phyloP scores from a whole-genome alignment of 805 yeast species.

The Barnettozyma vustinii region DNA sequence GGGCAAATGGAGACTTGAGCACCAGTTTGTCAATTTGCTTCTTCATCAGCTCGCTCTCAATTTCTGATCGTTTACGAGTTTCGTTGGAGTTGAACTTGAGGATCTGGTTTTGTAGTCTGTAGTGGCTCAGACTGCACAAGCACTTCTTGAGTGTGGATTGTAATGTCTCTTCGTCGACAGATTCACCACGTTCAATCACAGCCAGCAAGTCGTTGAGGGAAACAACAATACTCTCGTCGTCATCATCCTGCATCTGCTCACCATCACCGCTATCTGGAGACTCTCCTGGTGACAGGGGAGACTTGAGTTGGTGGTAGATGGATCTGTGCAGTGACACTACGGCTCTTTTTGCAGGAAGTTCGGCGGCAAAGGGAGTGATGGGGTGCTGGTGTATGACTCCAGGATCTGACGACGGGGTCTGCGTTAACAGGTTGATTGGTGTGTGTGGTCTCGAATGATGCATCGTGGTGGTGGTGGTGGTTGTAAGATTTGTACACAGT shows the following conservation, averaged over 20 bases:
- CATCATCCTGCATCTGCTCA: neutral
- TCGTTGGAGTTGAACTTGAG: conserved; percentile 19
- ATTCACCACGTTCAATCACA: conserved; percentile 1
- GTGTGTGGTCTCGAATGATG: conserved; percentile 2
- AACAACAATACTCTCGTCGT: conserved; percentile 2
- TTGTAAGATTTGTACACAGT: neutral
- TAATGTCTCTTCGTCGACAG: conserved; percentile 2
- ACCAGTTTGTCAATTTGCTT: conserved; percentile 17
- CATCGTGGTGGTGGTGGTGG: neutral
- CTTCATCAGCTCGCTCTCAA: conserved; percentile 21
- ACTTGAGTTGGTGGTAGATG: conserved; percentile 9
- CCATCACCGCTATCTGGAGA: neutral
- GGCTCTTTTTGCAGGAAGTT: neutral
- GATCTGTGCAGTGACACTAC: neutral
- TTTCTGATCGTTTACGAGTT: conserved; percentile 16
- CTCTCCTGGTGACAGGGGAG: conserved; percentile 9
- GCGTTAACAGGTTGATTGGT: conserved; percentile 6
- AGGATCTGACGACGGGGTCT: neutral
- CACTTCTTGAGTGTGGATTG: conserved; percentile 9
- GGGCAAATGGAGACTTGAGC: conserved; percentile 19
- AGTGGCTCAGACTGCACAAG: conserved; percentile 16
- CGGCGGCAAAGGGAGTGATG: neutral
- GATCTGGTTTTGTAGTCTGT: conserved; percentile 19
- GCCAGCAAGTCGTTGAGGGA: conserved; percentile 1
- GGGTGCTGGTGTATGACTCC: neutral